These are phyloP conservation scores for Fusarium fracticaudum DNA, from an alignment of 2,329 filamentous ascomycete species.

Conservation along the genomic window DNA sequence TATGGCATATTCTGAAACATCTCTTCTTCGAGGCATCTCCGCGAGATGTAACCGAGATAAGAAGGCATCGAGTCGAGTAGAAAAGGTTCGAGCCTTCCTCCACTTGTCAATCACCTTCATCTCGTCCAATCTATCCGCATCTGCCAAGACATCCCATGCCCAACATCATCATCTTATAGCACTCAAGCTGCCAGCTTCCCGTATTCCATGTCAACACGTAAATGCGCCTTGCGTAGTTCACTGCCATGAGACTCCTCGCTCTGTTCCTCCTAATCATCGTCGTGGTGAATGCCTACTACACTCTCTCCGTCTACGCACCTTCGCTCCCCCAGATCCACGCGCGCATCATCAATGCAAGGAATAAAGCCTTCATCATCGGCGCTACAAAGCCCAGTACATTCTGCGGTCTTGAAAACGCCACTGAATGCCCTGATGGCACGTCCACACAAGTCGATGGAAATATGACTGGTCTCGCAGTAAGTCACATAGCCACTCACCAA, in stretches of 20 bases:
- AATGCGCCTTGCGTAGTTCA: not conserved
- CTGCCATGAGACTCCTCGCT: conserved; percentile 23
- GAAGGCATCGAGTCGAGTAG: conserved; percentile 11
- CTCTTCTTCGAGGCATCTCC: not conserved
- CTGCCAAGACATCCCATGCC: not conserved
- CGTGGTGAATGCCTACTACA: conserved; percentile 35
- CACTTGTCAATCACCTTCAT: not conserved
- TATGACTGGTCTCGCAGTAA: conserved; percentile 44
- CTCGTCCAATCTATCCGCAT: not conserved
- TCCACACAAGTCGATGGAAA: conserved; percentile 42
- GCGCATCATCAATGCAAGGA: conserved; percentile 42
- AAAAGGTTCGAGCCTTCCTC: conserved; percentile 17
- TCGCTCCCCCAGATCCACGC: conserved; percentile 31
- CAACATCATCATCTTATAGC: not conserved
- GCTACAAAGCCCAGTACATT: conserved; percentile 39
- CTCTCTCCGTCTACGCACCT: conserved; percentile 41
- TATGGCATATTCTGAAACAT: not conserved
- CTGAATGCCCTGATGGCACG: conserved; percentile 41
- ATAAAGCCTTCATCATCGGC: conserved; percentile 43
- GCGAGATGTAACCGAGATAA: conserved; percentile 3
- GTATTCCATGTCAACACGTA: not conserved
- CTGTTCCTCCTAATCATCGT: not conserved
- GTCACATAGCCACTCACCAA: not conserved
- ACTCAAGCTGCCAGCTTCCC: too few species aligned
- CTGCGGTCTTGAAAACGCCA: conserved; percentile 33